phyloP scores from a whole-genome alignment of 352 stramenopile species.

The Halophytophthora batemanensis region DNA sequence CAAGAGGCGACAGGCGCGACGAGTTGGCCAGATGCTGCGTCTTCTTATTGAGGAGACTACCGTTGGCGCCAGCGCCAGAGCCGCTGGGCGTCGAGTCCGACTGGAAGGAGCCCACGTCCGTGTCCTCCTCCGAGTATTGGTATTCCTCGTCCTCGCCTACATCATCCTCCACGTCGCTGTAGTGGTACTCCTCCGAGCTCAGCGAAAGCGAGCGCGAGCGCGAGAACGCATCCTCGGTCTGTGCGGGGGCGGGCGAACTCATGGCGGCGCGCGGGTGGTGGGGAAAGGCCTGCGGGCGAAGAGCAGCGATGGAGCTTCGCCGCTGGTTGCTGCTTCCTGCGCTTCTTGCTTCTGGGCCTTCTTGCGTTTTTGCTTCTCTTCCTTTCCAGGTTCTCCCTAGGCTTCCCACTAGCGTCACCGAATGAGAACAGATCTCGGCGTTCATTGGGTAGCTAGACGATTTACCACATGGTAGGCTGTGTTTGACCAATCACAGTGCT shows the following conservation, averaged over 20 bases:
- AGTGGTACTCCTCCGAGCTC: slow-evolving; percentile 79
- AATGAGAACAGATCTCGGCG: too few species aligned
- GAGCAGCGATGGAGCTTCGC: too few species aligned
- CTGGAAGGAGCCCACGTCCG: slow-evolving; percentile 24
- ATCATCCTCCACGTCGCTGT: slow-evolving; percentile 75
- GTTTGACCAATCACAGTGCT: too few species aligned
- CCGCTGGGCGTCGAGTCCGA: slow-evolving; percentile 17
- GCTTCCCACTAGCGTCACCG: too few species aligned
- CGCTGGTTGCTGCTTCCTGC: too few species aligned
- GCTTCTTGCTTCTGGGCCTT: too few species aligned
- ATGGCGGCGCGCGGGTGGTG: not conserved
- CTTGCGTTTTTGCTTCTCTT: too few species aligned
- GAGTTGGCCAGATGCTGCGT: slow-evolving; percentile 22
- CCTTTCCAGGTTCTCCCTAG: too few species aligned
- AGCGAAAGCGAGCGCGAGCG: slow-evolving; percentile 30
- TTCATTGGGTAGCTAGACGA: too few species aligned
- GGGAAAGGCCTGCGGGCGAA: too few species aligned
- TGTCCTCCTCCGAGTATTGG: slow-evolving; percentile 65
- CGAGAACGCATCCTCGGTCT: too few species aligned
- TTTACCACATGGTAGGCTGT: too few species aligned
- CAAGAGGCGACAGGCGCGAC: slow-evolving; percentile 33
- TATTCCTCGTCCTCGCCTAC: slow-evolving; percentile 52
- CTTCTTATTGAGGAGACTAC: slow-evolving; percentile 27
- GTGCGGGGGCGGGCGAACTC: not conserved
- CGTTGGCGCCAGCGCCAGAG: slow-evolving; percentile 3